These are phyloP conservation scores for Skeletonema costatum DNA, from an alignment of 108 stramenopile genomes.

Conservation along the genomic window DNA sequence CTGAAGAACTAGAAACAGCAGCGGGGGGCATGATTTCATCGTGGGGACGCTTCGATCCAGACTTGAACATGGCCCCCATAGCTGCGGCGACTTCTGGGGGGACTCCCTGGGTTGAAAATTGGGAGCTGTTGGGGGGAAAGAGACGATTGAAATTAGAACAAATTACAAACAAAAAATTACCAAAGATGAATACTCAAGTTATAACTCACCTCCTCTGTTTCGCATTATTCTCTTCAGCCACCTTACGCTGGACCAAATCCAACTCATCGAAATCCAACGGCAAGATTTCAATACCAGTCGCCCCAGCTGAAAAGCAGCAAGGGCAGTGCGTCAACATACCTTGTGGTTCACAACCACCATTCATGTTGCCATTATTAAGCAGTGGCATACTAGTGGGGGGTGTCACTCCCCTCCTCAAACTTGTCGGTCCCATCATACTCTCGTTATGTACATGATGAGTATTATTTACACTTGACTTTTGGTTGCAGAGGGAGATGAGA, in stretches of 20 bases:
- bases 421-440: not conserved
- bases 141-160: not conserved
- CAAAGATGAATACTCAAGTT: not conserved
- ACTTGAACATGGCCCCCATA: not conserved
- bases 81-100: slow-evolving; percentile 3
- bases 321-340: slow-evolving; percentile 15
- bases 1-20: not conserved
- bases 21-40: not conserved
- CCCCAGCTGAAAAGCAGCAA: slow-evolving; percentile 2
- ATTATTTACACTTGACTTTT: not conserved
- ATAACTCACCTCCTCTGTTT: slow-evolving; percentile 3
- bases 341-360: not conserved
- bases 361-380: not conserved
- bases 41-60: not conserved
- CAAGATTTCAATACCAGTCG: slow-evolving; percentile 20
- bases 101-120: slow-evolving; percentile 2
- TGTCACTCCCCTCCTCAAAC: not conserved
- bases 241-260: slow-evolving; percentile 15
- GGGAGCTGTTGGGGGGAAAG: not conserved
- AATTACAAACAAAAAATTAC: not conserved
- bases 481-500: slow-evolving; percentile 2
- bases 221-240: not conserved
- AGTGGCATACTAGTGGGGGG: not conserved
- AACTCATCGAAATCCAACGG: slow-evolving; percentile 27
- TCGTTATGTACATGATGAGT: not conserved